Percentiles rank a stretch among this genome's conserved stretches.
Conservation (phyloP, 2,329 filamentous ascomycete species). For the Lithohypha guttulata region DNA sequence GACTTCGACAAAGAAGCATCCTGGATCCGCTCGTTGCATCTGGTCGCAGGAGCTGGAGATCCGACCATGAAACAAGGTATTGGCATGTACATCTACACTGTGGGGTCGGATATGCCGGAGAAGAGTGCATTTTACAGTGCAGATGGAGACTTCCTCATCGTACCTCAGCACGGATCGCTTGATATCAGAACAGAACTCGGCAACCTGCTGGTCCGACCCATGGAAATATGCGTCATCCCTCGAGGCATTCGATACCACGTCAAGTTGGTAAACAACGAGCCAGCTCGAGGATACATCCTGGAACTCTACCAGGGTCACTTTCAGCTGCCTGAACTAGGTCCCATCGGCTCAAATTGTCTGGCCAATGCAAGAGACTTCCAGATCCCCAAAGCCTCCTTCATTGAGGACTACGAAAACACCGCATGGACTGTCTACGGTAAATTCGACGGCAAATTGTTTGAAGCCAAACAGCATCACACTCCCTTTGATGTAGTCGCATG, state of each 20-base stretch:
- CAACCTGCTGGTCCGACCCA: conserved; percentile 60
- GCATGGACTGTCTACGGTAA: conserved; percentile 51
- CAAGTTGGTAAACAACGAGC: conserved; percentile 48
- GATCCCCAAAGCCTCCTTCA: conserved; percentile 57
- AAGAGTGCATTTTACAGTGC: conserved; percentile 72
- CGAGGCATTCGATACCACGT: conserved; percentile 66
- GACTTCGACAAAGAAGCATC: conserved; percentile 57
- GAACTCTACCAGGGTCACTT: conserved; percentile 67
- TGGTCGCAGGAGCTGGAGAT: conserved; percentile 70
- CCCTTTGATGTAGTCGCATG: conserved; percentile 72
- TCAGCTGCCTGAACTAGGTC: conserved; percentile 58
- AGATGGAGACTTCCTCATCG: conserved; percentile 67
- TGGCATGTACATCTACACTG: conserved; percentile 71
- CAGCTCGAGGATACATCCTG: conserved; percentile 61
- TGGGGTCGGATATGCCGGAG: conserved; percentile 65
- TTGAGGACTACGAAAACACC: conserved; percentile 43
- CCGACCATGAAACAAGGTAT: conserved; percentile 67
- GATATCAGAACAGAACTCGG: conserved; percentile 72
- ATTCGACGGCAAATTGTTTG: conserved; percentile 58
- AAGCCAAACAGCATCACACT: conserved; percentile 55
- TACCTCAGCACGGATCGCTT: conserved; percentile 61
- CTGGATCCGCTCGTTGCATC: conserved; percentile 58
- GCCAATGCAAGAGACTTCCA: conserved; percentile 69
- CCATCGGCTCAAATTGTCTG: conserved; percentile 63
- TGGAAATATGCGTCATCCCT: conserved; percentile 68